Conservation (phyloP, 495 filamentous ascomycete genomes). For the Aspergillus ostianus region DNA sequence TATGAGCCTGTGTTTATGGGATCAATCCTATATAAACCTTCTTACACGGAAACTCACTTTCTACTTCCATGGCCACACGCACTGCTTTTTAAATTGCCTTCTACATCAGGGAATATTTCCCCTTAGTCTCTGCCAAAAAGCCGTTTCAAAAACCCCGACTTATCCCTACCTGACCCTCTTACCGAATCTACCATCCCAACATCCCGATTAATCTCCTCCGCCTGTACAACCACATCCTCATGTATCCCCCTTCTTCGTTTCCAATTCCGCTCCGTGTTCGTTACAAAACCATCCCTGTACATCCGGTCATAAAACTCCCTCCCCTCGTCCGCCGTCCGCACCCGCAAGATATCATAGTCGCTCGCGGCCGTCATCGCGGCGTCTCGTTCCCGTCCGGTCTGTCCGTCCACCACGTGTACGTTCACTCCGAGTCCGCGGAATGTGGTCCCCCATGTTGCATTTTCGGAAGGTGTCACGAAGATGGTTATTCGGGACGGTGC, state of each 20-base stretch:
- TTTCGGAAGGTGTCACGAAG: conserved; percentile 23
- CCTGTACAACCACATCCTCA: conserved; percentile 12
- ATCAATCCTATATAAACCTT: too few species aligned
- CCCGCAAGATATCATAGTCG: conserved; percentile 29
- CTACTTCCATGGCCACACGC: too few species aligned
- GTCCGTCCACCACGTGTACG: conserved; percentile 19
- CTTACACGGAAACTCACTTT: too few species aligned
- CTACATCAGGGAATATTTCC: not conserved
- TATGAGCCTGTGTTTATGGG: too few species aligned
- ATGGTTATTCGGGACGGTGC: conserved; percentile 24
- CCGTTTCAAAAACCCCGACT: not conserved
- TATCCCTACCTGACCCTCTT: not conserved
- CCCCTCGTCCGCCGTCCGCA: conserved; percentile 22
- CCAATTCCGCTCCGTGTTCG: conserved; percentile 35
- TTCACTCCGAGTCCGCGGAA: conserved; percentile 20
- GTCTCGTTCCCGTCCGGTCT: conserved; percentile 26
- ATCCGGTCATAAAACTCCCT: conserved; percentile 22
- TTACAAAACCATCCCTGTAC: conserved; percentile 22
- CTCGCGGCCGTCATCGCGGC: conserved; percentile 27
- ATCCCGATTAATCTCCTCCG: conserved; percentile 15
- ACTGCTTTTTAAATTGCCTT: too few species aligned
- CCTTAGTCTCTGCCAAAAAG: not conserved
- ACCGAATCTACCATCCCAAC: not conserved
- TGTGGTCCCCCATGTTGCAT: conserved; percentile 15
- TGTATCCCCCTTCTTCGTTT: conserved; percentile 23